phyloP scores from a whole-genome alignment of 2,329 filamentous ascomycete genomes.

The Paecilomyces dactylethromorphus region DNA sequence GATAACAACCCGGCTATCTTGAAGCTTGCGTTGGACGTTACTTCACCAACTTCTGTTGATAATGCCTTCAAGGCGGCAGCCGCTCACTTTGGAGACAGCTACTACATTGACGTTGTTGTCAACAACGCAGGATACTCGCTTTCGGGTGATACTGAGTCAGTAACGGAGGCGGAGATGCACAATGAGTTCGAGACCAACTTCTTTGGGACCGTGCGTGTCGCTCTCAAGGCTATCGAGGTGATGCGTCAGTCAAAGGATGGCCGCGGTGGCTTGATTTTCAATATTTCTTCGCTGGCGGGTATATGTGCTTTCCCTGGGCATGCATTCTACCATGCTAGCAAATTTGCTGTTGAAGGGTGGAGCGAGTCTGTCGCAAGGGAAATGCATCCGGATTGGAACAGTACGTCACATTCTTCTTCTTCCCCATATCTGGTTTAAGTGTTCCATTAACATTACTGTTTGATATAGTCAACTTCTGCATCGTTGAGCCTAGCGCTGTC shows the following conservation, averaged over 20 bases:
- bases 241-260: slow-evolving; percentile 29
- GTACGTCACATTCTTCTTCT: not conserved
- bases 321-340: slow-evolving; percentile 14
- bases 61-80: slow-evolving; percentile 27
- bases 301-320: slow-evolving; percentile 11
- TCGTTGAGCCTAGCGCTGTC: slow-evolving; percentile 37
- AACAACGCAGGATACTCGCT: slow-evolving; percentile 17
- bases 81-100: slow-evolving; percentile 21
- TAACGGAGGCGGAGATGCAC: slow-evolving; percentile 9
- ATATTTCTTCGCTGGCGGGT: slow-evolving; percentile 15
- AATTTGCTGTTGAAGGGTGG: slow-evolving; percentile 16
- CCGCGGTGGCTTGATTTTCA: slow-evolving; percentile 12
- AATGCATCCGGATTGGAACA: slow-evolving; percentile 14
- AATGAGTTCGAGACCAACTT: slow-evolving; percentile 13
- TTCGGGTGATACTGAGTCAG: slow-evolving; percentile 12
- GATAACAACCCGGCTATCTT: slow-evolving; percentile 32
- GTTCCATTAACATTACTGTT: not conserved
- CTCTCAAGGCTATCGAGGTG: slow-evolving; percentile 29
- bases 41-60: slow-evolving; percentile 30
- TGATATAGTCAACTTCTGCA: slow-evolving; percentile 30
- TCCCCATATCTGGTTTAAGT: not conserved
- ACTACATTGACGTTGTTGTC: slow-evolving; percentile 23
- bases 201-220: slow-evolving; percentile 36
- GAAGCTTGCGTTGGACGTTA: slow-evolving; percentile 45
- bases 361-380: slow-evolving; percentile 15